Conservation (phyloP, 73 alveolate genomes). For the Tetrahymena elliotti region DNA sequence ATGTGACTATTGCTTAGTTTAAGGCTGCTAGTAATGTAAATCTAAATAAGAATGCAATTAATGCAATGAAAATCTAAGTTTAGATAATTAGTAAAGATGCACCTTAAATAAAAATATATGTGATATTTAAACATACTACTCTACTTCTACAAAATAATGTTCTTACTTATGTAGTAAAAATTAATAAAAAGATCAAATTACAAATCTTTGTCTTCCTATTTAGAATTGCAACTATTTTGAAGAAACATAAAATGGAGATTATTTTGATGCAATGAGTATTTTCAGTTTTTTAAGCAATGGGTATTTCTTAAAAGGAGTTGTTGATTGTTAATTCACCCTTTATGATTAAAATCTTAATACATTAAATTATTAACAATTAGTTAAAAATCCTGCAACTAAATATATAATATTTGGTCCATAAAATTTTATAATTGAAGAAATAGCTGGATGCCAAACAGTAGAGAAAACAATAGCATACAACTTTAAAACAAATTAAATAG, state of each 20-base stretch:
- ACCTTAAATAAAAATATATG: not conserved
- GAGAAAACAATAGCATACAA: not conserved
- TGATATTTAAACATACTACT: not conserved
- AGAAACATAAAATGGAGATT: not conserved
- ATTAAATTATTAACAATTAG: not conserved
- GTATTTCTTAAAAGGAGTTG: not conserved
- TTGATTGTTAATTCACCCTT: not conserved
- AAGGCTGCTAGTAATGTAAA: not conserved
- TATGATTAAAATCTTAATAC: not conserved
- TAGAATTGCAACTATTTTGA: not conserved
- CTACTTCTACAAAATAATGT: not conserved
- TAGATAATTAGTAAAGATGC: not conserved
- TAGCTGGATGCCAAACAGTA: not conserved
- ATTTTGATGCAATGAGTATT: not conserved
- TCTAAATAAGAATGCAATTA: not conserved
- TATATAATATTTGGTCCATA: not conserved
- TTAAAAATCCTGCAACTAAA: not conserved
- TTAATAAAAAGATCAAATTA: not conserved
- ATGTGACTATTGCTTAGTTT: not conserved
- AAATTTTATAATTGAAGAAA: too few relatives aligned
- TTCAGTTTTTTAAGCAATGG: not conserved
- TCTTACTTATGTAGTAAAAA: not conserved
- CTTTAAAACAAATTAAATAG: not conserved
- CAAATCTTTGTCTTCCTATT: not conserved
- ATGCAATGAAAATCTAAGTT: not conserved